phyloP scores from a whole-genome alignment of 1,284 basidiomycete species.

The Neonothopanus nambi region DNA sequence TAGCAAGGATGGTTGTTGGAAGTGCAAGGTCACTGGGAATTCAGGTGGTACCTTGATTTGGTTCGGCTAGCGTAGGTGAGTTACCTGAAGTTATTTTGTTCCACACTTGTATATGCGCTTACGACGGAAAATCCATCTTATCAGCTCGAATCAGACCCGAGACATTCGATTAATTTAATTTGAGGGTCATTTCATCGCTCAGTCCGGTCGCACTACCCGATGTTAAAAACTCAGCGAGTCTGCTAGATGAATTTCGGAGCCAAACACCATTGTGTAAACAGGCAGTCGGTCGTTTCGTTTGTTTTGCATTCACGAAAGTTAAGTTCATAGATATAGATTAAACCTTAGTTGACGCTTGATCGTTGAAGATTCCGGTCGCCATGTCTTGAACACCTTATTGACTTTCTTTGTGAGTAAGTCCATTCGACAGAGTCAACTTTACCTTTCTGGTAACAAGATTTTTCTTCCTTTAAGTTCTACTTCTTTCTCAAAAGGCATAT shows the following conservation, averaged over 20 bases:
- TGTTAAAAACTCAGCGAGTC: too few relatives aligned
- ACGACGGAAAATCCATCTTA: constrained; percentile 10
- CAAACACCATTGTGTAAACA: constrained; percentile 3
- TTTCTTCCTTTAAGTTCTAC: background rate
- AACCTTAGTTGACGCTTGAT: constrained; percentile 25
- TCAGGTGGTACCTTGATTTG: constrained; percentile 78
- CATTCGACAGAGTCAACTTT: constrained; percentile 5
- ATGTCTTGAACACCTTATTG: background rate
- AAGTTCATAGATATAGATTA: constrained; percentile 28
- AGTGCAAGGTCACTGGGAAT: constrained; percentile 86
- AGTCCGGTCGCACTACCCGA: background rate
- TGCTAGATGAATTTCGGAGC: background rate
- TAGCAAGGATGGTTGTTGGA: constrained; percentile 86
- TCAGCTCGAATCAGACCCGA: constrained; percentile 14
- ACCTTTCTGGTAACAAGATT: constrained; percentile 17
- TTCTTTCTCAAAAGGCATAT: background rate
- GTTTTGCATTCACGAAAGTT: constrained; percentile 5
- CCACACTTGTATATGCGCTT: background rate
- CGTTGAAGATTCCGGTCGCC: background rate
- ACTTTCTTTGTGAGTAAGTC: constrained; percentile 9
- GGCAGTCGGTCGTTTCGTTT: background rate
- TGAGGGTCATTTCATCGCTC: constrained; percentile 1
- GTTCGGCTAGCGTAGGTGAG: constrained; percentile 19
- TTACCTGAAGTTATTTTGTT: background rate
- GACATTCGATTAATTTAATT: background rate